A percentile compares a stretch with the other conserved stretches of the same genome.
Conservation (phyloP, 148 eudicot species). For the Chenopodium quinoa region DNA sequence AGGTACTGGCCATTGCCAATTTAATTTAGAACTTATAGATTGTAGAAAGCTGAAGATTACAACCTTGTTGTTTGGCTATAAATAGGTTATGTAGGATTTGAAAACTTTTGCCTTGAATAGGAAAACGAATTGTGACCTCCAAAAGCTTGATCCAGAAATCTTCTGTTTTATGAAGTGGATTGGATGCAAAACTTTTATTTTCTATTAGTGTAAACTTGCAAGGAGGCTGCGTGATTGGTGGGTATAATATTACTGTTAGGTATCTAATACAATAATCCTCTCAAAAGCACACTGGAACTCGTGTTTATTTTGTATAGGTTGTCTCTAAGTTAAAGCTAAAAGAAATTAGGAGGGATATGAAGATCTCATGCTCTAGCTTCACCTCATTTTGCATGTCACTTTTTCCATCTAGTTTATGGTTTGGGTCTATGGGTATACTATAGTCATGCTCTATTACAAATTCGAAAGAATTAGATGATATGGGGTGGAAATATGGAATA, state of each 20-base stretch:
- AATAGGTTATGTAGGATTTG: neutral
- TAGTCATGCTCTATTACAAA: neutral
- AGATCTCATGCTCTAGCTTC: neutral
- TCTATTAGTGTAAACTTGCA: neutral
- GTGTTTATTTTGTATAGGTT: no score
- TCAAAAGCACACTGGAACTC: no score
- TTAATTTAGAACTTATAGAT: neutral
- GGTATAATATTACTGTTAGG: no score
- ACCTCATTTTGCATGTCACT: neutral
- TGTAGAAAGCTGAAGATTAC: neutral
- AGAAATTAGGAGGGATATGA: neutral
- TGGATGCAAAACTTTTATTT: neutral
- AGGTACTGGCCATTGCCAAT: constrained; percentile 41
- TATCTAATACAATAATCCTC: no score
- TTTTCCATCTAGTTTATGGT: neutral
- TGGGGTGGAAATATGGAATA: neutral
- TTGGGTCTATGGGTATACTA: neutral
- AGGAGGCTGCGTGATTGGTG: no score
- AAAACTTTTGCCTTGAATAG: neutral
- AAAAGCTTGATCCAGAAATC: neutral
- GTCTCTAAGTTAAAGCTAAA: no score
- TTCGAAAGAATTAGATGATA: neutral
- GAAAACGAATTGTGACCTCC: neutral
- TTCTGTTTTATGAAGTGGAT: no score
- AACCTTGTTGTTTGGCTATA: neutral